A percentile compares a stretch with the other conserved stretches of the same genome.
Evolutionary conservation across 768 basidiomycete genomes (phyloP).

Genomic region (Trametopsis cervina): DNA sequence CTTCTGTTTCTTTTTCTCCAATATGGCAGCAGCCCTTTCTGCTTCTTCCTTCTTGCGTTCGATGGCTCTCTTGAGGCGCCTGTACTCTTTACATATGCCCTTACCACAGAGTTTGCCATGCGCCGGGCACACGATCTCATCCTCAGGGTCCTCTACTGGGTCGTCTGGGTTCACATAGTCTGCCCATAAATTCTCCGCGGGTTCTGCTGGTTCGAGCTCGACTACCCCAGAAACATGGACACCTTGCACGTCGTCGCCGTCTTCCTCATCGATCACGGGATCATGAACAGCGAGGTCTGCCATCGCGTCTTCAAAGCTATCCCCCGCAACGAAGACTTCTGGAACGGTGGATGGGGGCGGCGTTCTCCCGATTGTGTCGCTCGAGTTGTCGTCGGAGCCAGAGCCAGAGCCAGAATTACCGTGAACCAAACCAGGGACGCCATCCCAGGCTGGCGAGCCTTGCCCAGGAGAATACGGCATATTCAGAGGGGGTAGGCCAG

Average conservation of each 20-base stretch:
- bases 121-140: neutral
- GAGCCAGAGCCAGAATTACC: neutral
- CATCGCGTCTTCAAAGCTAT: neutral
- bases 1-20: constrained; percentile 4
- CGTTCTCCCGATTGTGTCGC: constrained; percentile 1
- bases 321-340: neutral
- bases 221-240: neutral
- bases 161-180: neutral
- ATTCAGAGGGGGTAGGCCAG: neutral
- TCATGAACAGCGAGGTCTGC: neutral
- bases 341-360: neutral
- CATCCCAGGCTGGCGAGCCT: neutral
- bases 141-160: neutral
- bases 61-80: neutral
- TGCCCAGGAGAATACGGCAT: neutral
- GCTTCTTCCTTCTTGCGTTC: constrained; percentile 4
- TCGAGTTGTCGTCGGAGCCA: neutral
- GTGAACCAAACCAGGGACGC: neutral
- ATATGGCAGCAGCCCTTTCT: neutral
- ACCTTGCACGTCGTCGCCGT: neutral
- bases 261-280: neutral
- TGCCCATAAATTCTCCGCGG: constrained; percentile 5
- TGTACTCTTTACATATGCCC: constrained; percentile 9
- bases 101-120: constrained; percentile 8
- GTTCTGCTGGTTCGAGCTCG: neutral